Base-by-base conservation (phyloP, 2,329 filamentous ascomycete species). In the Malbranchea cinnamomea region DNA sequence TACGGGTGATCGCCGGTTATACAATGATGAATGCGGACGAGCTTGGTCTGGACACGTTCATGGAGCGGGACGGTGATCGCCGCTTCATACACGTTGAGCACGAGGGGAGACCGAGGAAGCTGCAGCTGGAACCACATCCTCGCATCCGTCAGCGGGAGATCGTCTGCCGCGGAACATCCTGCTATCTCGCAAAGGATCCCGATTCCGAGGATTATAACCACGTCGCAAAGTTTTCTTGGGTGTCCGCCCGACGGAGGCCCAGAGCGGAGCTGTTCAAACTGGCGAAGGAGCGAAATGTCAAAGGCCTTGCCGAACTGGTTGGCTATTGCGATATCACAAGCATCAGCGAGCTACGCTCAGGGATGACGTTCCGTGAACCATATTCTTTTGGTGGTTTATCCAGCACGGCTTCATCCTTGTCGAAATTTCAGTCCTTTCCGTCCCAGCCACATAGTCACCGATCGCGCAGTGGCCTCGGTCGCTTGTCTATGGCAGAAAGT, bases 171-270 rank as follows among this genome's bases (percentile, higher is more conserved):
- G 38, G 44, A 14, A 47, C 37, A 27, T 37, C 38, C 12, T 45
- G 32, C 29, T 47, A 38, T 38, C 6, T 38, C 17, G 18, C 31
- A 11, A 35, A 27, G 23, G 26, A 7, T 31, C 23, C 26, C 8
- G 31, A 26, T 17, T 28, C 35, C n/a, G 22, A 28, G 23, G 28
- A 46, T 17, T 39, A 28, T 36, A 30, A 42, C 20, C 36, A 39
- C 22, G 37, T 52, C 8, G 41, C 43, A 7, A 52, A 51, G 36
- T 51, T 51, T 30, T 38, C 41, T 26, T 51, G 38, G 44, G 33
- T 34, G 17, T 48, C 36, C 25, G 37, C 46, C 23, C 44, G 45
- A 40, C 40, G 36, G 31, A 31, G 32, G 20, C 28, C 35, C 6
- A 45, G 49, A 35, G 35, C 35, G 20, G 35, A 46, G 18, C 31